phyloP scores from a whole-genome alignment of 805 yeast genomes.

The Nakazawaea pomicola region DNA sequence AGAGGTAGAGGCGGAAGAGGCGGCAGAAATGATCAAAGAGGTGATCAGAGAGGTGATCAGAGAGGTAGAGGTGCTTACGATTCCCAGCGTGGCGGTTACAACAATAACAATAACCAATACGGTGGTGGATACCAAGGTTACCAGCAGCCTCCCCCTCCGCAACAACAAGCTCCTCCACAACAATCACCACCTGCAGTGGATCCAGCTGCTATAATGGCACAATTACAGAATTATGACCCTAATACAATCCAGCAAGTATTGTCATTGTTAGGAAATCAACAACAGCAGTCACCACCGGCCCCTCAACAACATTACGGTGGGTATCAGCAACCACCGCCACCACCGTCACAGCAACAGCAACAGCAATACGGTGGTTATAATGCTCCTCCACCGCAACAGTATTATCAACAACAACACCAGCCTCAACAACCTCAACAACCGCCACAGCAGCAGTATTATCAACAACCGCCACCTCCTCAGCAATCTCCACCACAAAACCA shows the following conservation, averaged over 20 bases:
- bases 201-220: constrained; percentile 9
- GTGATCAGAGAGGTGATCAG: no score
- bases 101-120: no score
- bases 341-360: constrained; percentile 13
- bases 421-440: constrained; percentile 12
- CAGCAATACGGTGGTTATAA: constrained; percentile 11
- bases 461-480: constrained; percentile 13
- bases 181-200: constrained; percentile 18
- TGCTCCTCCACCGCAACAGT: constrained; percentile 8
- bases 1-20: constrained; percentile 7
- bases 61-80: constrained; percentile 11
- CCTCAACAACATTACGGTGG: constrained; percentile 13
- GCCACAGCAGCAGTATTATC: constrained; percentile 12
- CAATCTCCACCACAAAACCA: constrained; percentile 12
- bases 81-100: constrained; percentile 3
- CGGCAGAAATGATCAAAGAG: not conserved
- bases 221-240: constrained; percentile 25
- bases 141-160: constrained; percentile 16
- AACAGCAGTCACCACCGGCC: constrained; percentile 9
- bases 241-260: constrained; percentile 27
- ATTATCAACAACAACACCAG: constrained; percentile 1
- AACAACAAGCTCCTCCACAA: constrained; percentile 5
- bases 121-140: constrained; percentile 14
- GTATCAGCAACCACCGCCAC: constrained; percentile 16
- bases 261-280: constrained; percentile 23